Percentiles rank a stretch among this genome's conserved stretches.
Conservation (phyloP, 2,329 filamentous ascomycete genomes). For the Falciphora oryzae region DNA sequence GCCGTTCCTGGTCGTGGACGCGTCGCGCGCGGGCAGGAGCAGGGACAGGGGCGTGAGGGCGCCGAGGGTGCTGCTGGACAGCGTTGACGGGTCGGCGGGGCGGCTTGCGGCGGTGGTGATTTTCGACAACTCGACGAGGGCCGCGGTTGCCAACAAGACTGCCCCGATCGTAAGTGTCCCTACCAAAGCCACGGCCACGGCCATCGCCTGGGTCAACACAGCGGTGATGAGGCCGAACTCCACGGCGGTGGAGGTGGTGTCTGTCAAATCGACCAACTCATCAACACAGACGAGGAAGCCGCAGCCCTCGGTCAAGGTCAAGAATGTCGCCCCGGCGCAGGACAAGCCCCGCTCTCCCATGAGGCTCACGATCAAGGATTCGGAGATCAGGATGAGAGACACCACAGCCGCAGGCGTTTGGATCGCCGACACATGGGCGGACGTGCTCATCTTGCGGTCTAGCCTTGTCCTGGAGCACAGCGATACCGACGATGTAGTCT, state of each 20-base stretch:
- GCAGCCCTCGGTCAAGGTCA: background rate
- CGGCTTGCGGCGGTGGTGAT: conserved; percentile 1
- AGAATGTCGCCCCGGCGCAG: background rate
- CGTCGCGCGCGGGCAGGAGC: background rate
- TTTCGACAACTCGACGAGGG: background rate
- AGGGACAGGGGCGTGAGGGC: background rate
- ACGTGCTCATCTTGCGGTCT: background rate
- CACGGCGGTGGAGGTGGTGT: background rate
- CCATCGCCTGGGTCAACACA: background rate
- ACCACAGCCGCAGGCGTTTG: background rate
- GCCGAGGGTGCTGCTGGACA: background rate
- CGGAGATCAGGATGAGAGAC: background rate
- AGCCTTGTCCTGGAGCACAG: background rate
- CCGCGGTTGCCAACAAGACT: background rate
- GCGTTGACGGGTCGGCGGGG: background rate
- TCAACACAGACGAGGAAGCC: background rate
- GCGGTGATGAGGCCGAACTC: background rate
- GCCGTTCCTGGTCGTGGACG: conserved; percentile 7
- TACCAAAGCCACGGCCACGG: background rate
- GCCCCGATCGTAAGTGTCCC: background rate
- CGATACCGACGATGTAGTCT: background rate
- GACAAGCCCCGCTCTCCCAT: background rate
- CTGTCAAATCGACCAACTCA: background rate
- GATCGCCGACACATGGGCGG: background rate
- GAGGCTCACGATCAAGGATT: background rate